Conservation (phyloP, 2,329 filamentous ascomycete species). For the Ilyonectria sp. region DNA sequence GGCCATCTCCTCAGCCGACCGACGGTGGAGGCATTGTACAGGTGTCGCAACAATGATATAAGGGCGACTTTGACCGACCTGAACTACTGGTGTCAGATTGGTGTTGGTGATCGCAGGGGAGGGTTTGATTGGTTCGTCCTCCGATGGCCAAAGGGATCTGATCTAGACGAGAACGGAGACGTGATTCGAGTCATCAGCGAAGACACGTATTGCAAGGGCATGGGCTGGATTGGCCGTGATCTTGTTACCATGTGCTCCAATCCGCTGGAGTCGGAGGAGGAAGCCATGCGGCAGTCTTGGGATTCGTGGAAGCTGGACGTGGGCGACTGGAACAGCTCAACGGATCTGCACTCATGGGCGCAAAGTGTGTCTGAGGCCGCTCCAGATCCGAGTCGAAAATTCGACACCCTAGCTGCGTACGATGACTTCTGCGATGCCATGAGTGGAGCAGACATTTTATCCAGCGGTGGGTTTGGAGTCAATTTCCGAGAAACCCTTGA, state of each 20-base stretch:
- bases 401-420: conserved; percentile 63
- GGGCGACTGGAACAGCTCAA: conserved; percentile 67
- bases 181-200: conserved; percentile 85
- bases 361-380: conserved; percentile 38
- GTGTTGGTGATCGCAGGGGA: conserved; percentile 88
- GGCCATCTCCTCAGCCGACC: conserved; percentile 83
- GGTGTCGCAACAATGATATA: conserved; percentile 79
- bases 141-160: conserved; percentile 80
- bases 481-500: conserved; percentile 70
- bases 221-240: conserved; percentile 83
- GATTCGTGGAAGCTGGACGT: conserved; percentile 78
- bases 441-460: conserved; percentile 77
- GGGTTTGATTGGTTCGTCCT: conserved; percentile 93
- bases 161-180: conserved; percentile 77
- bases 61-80: conserved; percentile 87
- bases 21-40: conserved; percentile 79
- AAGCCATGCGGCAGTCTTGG: conserved; percentile 76
- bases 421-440: conserved; percentile 70
- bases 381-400: conserved; percentile 42
- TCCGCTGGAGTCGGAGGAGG: conserved; percentile 67
- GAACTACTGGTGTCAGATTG: conserved; percentile 98
- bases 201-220: conserved; percentile 81
- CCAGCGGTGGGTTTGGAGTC: conserved; percentile 62
- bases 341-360: conserved; percentile 58
- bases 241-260: conserved; percentile 56